Conservation (phyloP, 148 eudicot genomes). For the Diospyros kaki region DNA sequence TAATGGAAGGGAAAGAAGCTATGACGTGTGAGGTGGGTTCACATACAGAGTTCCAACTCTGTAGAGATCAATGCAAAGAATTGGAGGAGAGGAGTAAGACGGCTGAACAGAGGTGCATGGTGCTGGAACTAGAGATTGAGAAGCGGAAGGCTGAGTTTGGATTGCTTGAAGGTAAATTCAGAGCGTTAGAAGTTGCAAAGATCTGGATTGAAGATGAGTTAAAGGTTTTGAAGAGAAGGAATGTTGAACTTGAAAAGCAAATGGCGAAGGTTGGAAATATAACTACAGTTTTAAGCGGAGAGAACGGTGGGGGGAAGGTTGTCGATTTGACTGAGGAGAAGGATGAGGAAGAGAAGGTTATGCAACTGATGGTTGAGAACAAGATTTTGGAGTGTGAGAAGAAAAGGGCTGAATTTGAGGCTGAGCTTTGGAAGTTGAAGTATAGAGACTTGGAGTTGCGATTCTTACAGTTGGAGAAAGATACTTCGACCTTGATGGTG, state of each 20-base stretch:
- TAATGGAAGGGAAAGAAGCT: not conserved
- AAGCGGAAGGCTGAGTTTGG: conserved; percentile 19
- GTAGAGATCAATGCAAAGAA: conserved; percentile 16
- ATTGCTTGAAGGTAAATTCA: conserved; percentile 23
- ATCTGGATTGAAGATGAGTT: conserved; percentile 29
- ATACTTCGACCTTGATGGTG: conserved; percentile 9
- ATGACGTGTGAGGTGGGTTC: not conserved
- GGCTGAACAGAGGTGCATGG: conserved; percentile 10
- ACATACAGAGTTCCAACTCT: conserved; percentile 1
- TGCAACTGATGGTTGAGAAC: conserved; percentile 51
- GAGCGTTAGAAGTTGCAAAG: conserved; percentile 29
- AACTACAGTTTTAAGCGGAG: not conserved
- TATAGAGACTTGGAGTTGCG: conserved; percentile 38
- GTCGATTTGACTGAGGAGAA: conserved; percentile 16
- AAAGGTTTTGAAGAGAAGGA: conserved; percentile 31
- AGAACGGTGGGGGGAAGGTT: not conserved
- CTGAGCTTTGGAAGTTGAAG: conserved; percentile 45
- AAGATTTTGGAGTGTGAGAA: conserved; percentile 57
- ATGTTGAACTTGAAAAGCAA: conserved; percentile 17
- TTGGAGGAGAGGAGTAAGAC: conserved; percentile 20
- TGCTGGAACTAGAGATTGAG: conserved; percentile 17
- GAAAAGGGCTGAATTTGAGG: conserved; percentile 32
- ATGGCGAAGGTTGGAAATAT: conserved; percentile 7
- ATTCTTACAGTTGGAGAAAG: conserved; percentile 33
- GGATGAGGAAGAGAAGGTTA: conserved; percentile 29